Evolutionary conservation across 768 basidiomycete species (phyloP), one percentile per base, ranked within the genome.

Genomic region (Rubroboletus pulcherrimus): DNA sequence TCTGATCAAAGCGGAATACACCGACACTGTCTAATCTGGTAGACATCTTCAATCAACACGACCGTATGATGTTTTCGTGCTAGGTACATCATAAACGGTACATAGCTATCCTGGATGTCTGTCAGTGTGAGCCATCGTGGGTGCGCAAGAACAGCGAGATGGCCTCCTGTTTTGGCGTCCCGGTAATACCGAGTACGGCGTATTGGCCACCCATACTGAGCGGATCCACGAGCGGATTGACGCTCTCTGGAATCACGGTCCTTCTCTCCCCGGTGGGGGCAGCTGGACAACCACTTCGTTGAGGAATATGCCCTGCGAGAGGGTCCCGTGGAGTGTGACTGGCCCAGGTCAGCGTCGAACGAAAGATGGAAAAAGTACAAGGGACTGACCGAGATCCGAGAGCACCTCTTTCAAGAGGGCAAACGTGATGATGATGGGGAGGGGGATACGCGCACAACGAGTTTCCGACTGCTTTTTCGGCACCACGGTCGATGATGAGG

Each of bases 401-500:
- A 93, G 75, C 0, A 91, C 85, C 73, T 97, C 93, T 65, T 81
- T 79, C 44, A 98, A 77, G 68, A 90, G 91, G 0, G 85, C 82
- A 72, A 30, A 15, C 41, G 4, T 0, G 21, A 34, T 2, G 5
- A 7, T 1, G 15, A n/a, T 26, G 26, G 26, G 21, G 21, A 21
- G n/a, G 30, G 17, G 19, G 19, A 75, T 89, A 62, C 63, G 95
- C 96, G 58, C 97, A 75, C 73, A 97, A 87, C 5, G 91, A 92
- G 59, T 84, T 75, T 2, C 82, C 83, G 63, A 82, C 89, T 8
- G 77, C 80, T 50, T 82, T 77, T 53, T 85, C 82, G 33, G 78
- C 84, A 4, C 97, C 96, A 66, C 98, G 98, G 71, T 99, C 97
- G 9, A 98, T 75, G 19, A 98, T 79, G 54, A 99, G 75, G 0